Evolutionary conservation across 2,329 filamentous ascomycete species (phyloP).

Genomic region (Alternaria angustiovoidea): DNA sequence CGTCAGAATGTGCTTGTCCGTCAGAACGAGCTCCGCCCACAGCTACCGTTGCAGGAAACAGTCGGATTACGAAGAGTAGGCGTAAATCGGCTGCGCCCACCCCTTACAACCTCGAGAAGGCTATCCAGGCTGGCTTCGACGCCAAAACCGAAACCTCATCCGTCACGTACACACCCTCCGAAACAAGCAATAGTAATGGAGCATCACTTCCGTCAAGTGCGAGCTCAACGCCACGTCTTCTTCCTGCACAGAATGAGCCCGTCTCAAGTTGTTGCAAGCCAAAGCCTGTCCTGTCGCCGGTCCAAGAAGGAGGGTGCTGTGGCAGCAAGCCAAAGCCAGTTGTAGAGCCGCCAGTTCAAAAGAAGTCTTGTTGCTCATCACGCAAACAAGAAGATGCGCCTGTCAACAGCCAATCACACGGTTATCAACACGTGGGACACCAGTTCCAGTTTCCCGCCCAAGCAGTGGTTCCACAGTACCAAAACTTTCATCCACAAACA

Average conservation of each 20-base stretch:
- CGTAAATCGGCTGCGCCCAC: constrained; percentile 42
- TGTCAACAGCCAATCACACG: constrained; percentile 13
- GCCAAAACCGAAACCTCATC: constrained; percentile 45
- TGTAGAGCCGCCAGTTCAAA: constrained; percentile 16
- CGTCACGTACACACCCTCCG: constrained; percentile 42
- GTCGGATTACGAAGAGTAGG: constrained; percentile 46
- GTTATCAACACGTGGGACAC: constrained; percentile 21
- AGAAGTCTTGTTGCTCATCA: constrained; percentile 46
- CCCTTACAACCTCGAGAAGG: constrained; percentile 43
- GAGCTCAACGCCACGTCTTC: constrained; percentile 48
- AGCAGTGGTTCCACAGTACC: constrained; percentile 30
- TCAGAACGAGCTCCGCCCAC: constrained; percentile 39
- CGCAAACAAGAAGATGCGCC: constrained; percentile 21
- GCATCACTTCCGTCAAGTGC: constrained; percentile 47
- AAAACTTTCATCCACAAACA: constrained; percentile 27
- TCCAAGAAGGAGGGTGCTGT: constrained; percentile 40
- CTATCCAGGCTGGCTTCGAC: constrained; percentile 44
- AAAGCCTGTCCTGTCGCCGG: constrained; percentile 27
- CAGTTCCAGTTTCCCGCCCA: constrained; percentile 34
- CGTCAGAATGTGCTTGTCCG: constrained; percentile 51
- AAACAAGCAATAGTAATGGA: constrained; percentile 44
- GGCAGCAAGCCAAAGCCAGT: constrained; percentile 34
- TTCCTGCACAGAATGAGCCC: constrained; percentile 36
- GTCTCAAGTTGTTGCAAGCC: constrained; percentile 46
- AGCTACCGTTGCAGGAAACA: constrained; percentile 31